Evolutionary conservation across 208 protist species (phyloP), one percentile per base, ranked within the genome.

Genomic region (Porcisia hertigi): DNA sequence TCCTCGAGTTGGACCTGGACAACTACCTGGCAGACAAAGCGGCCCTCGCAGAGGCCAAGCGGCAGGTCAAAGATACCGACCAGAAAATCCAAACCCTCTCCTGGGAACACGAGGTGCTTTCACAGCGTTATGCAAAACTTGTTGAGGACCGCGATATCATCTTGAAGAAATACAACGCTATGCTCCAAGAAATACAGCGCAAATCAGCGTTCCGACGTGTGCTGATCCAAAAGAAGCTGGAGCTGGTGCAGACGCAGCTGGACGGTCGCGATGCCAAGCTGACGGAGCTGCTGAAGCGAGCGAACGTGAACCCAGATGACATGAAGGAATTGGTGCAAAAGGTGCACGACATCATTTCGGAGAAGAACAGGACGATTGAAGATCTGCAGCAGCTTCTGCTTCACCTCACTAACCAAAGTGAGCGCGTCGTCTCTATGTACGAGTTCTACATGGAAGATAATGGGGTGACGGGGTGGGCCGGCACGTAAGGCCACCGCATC

Each of bases 81-180:
- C 94, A 98, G 65, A 85, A 98, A 79, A 80, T 97, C 60, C 89
- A 98, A 71, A 87, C 89, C 23, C 79, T 99, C n/a, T 86, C 84
- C 20, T 99, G 98, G 98, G 97, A 99, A 85, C 91, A 98, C 81
- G 98, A 99, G 85, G 94, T 98, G n/a, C 92, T 99, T 23, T 86
- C 86, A 39, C 97, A 99, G 82, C 91, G 96, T 16, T 97, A 97
- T 81, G 85, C 75, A 41, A 95, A 98, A 71, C 89, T 98, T 16
- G 91, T 97, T 59, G 90, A 97, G 69, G 98, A 99, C 74, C 86
- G 98, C 12, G 97, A 99, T 84, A 94, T 98, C 30, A 97, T 99
- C 49, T 91, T 98, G 54, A 88, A 93, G 30, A 94, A 96, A 77
- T 99, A 98, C 84, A 98, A 99, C 73, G 76, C 79, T 12, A 98